Conservation (phyloP, 2,329 filamentous ascomycete genomes). For the Colletotrichum sp. region DNA sequence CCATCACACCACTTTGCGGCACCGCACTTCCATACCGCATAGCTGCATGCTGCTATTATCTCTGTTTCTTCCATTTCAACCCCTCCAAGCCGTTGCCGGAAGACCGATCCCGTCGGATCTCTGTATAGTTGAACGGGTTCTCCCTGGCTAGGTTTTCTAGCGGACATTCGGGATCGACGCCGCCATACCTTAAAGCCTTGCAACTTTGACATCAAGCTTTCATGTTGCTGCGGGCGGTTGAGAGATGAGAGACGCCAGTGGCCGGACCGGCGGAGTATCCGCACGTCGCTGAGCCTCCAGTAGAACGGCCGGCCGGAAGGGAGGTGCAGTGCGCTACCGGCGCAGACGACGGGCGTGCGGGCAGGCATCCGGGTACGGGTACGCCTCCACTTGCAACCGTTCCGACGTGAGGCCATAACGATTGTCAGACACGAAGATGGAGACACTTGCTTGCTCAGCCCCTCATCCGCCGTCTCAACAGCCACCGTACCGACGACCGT, state of each 20-base stretch:
- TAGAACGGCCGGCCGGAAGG: neutral
- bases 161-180: slow-evolving; percentile 3
- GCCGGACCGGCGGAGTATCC: neutral
- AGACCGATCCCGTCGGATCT: neutral
- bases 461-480: neutral
- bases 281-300: neutral
- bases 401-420: neutral
- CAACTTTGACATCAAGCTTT: neutral
- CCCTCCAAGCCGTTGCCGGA: neutral
- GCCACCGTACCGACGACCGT: neutral
- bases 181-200: neutral
- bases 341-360: neutral
- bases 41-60: neutral
- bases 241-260: neutral
- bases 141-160: neutral
- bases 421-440: neutral
- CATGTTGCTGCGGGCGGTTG: neutral
- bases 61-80: neutral
- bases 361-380: neutral
- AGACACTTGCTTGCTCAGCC: neutral
- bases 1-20: neutral
- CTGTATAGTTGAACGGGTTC: neutral
- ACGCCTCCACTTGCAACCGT: neutral
- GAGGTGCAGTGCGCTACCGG: neutral
- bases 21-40: neutral